Evolutionary conservation across 257 asterid species (phyloP), one percentile per base, ranked within the genome.

Genomic region (Paulownia fortunei): DNA sequence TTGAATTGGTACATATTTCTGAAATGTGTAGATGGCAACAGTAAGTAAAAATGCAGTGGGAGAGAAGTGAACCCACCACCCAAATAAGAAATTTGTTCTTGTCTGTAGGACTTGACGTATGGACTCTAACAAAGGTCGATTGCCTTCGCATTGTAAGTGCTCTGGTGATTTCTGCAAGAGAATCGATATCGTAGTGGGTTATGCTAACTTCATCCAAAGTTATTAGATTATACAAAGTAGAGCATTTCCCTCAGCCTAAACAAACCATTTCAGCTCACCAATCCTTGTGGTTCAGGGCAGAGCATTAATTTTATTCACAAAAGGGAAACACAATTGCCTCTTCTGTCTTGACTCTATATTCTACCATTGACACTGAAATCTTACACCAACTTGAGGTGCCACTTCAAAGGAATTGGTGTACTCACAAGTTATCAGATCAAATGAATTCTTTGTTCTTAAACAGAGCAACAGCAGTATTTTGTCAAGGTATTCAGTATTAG

Each of bases 111-210:
- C 81, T 86, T 68, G 92, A 86, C 34, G 83, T 81, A 23, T 89
- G 92, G 72, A 82, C 87, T 79, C 91, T 82, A 65, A 88, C 94
- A 82, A 88, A 89, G 41, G 88, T 81, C 4, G 94, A 86, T 46
- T 89, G 94, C 86, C 94, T 89, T 67, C 74, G 84, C 88, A 86
- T 75, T 39, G 92, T 89, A 85, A 79, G 78, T 66, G 86, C 89
- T 74, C 82, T 80, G 15, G 94, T 86, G 42, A 84, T 79, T 56
- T 82, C 89, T 89, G 93, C 59, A 13, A 23, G 66, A 69, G 26
- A 74, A 74, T 56, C 16, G 27, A 47, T 19, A 46, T 74, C 37
- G 47, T 24, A 8, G 32, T 12, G 23, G 47, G 9, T 32, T 68
- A 8, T 18, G 11, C 19, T 68, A 30, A 36, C 0, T 23, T 70